These are phyloP conservation scores for Dictyostelium firmibasis DNA, from an alignment of 78 protist genomes.

Conservation along the genomic window DNA sequence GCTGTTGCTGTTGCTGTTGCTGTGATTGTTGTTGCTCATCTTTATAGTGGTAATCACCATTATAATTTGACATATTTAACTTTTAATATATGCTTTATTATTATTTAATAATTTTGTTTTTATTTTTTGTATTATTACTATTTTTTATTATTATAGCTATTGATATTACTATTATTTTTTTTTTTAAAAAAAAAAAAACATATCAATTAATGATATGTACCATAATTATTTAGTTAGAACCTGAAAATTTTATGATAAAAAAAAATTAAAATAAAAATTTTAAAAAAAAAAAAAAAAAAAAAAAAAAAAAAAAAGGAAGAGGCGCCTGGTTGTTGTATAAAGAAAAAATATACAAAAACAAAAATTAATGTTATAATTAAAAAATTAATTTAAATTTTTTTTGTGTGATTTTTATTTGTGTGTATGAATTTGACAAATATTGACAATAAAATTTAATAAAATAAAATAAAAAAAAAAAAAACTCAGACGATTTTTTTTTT, in stretches of 20 bases:
- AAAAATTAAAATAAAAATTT: too few species aligned
- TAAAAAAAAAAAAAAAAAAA: too few species aligned
- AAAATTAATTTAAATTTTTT: too few species aligned
- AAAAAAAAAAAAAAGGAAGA: too few species aligned
- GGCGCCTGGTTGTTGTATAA: background rate
- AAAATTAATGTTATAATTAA: too few species aligned
- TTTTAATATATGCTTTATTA: too few species aligned
- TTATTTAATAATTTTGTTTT: too few species aligned
- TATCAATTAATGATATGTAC: background rate
- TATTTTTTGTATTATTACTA: background rate
- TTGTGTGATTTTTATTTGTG: background rate
- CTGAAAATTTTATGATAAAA: background rate
- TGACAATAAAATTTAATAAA: too few species aligned
- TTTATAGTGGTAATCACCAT: background rate
- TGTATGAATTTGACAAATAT: background rate
- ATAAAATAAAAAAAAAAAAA: too few species aligned
- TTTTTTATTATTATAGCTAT: background rate
- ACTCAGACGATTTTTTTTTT: too few species aligned
- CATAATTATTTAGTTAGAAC: background rate
- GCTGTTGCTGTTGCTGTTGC: background rate
- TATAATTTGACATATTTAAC: background rate
- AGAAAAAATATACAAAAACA: too few species aligned
- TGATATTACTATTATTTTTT: too few species aligned
- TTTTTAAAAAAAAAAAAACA: background rate
- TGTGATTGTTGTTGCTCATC: background rate